These are phyloP conservation scores for Pulveroboletus sp. DNA, from an alignment of 768 basidiomycete genomes.

Conservation along the genomic window DNA sequence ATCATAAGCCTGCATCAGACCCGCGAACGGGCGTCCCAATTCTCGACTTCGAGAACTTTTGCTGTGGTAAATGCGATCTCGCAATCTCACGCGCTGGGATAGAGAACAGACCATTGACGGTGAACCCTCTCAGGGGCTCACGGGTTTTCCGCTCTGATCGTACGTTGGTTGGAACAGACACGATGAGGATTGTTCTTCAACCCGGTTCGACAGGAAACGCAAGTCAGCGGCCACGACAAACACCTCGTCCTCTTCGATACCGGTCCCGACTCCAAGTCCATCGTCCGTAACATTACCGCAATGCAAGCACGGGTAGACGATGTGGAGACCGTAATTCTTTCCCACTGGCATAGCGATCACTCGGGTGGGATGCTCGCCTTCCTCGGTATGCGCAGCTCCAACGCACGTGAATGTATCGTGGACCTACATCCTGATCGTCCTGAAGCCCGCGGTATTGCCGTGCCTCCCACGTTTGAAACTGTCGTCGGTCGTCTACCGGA, in stretches of 20 bases:
- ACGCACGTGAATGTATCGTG: slow-evolving; percentile 39
- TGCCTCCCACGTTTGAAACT: slow-evolving; percentile 53
- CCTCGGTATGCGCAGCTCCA: slow-evolving; percentile 40
- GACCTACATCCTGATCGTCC: slow-evolving; percentile 81
- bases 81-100: neutral
- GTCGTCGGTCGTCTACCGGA: slow-evolving; percentile 55
- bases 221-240: slow-evolving; percentile 38
- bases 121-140: slow-evolving; percentile 54
- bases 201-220: slow-evolving; percentile 46
- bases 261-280: slow-evolving; percentile 71
- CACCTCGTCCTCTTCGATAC: slow-evolving; percentile 76
- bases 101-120: neutral
- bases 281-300: slow-evolving; percentile 65
- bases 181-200: neutral
- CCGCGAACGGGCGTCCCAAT: slow-evolving; percentile 52
- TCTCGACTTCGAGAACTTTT: slow-evolving; percentile 67
- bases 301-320: slow-evolving; percentile 50
- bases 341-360: slow-evolving; percentile 78
- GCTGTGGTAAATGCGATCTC: slow-evolving; percentile 45
- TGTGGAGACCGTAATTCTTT: slow-evolving; percentile 63
- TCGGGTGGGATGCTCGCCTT: slow-evolving; percentile 71
- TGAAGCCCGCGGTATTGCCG: slow-evolving; percentile 66
- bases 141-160: slow-evolving; percentile 78
- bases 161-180: slow-evolving; percentile 28
- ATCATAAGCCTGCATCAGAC: slow-evolving; percentile 42